These are phyloP conservation scores for Phyllosticta capitalensis DNA, from an alignment of 2,329 filamentous ascomycete genomes.

Conservation along the genomic window DNA sequence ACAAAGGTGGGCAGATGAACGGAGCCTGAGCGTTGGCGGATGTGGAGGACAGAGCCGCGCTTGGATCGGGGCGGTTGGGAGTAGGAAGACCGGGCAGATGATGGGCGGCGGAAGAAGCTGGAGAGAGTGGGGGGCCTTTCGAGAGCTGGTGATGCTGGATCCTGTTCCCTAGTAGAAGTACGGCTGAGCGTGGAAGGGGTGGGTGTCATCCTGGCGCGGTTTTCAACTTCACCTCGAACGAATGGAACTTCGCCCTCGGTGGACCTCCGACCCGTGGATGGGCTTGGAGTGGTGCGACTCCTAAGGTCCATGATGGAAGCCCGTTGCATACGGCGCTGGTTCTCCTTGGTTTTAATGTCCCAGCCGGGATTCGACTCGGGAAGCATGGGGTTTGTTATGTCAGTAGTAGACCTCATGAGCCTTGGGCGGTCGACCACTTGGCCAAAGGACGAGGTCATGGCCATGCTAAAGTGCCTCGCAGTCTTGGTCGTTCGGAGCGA, in stretches of 20 bases:
- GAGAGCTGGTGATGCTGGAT: background rate
- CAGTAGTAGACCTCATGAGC: background rate
- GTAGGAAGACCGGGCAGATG: constrained; percentile 8
- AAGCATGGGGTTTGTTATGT: background rate
- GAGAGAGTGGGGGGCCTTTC: background rate
- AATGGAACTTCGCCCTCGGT: background rate
- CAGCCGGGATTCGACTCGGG: background rate
- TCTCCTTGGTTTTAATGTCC: background rate
- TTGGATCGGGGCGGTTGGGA: constrained; percentile 7
- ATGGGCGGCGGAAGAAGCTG: constrained; percentile 1
- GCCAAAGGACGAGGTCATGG: background rate
- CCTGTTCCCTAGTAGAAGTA: background rate
- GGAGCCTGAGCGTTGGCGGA: constrained; percentile 8
- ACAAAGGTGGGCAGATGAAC: constrained; percentile 7
- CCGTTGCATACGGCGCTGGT: background rate
- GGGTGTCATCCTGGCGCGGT: background rate
- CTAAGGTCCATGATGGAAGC: constrained; percentile 5
- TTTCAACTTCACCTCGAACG: background rate
- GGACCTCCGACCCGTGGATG: background rate
- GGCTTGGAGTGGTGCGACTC: background rate
- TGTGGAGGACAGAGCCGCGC: constrained; percentile 1
- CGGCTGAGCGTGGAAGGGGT: background rate
- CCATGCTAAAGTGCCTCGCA: constrained; percentile 9
- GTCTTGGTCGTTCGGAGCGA: constrained; percentile 6
- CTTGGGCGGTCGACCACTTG: constrained; percentile 2